Base-by-base conservation (phyloP, 106 monocot genomes). In the Allium cepa region DNA sequence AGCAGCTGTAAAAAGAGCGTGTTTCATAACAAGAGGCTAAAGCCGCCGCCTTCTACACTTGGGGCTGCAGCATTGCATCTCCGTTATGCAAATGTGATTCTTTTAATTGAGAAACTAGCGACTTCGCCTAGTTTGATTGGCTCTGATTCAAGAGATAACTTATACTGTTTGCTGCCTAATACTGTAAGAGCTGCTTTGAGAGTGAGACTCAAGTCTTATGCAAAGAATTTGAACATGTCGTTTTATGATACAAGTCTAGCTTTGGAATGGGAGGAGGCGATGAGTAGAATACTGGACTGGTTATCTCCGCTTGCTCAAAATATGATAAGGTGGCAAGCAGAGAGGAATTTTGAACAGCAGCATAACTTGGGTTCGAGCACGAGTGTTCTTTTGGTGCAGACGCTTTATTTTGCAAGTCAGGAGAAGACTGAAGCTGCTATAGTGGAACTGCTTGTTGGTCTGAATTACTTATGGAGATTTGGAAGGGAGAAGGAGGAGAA, bases 251-350 rank as follows among this genome's bases (percentile, higher is more conserved):
- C 79, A 0, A 67, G 9, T 55, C 80, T 87, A 9, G 94, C 87
- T 2, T 62, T 73, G 5, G 87, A 94, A 52, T 88, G 90, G 94
- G 77, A 73, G 0, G 80, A 59, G 10, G 88, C 91, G 0, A 8
- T 91, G 62, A 48, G 49, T 4, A 75, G 75, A 64, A 85, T 85
- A 49, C 45, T 94, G 62, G 79, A 79, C 15, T 94, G 94, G 94
- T 50, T 94, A 52, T 69, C 81, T 3, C 94, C 94, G 0, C 87
- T 94, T 53, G 94, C 94, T 11, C 85, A 83, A 50, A 88, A 88
- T 76, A 91, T 79, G 87, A 62, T 91, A 13, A 73, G 79, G 69
- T 94, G 94, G 90, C 94, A 94, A 66, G 79, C 87, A 0, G 94
- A 91, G 56, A 56, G 83, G 58, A 85, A 63, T 53, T 91, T 84